Conservation (phyloP, 768 basidiomycete species). For the Tulasnella sp. region DNA sequence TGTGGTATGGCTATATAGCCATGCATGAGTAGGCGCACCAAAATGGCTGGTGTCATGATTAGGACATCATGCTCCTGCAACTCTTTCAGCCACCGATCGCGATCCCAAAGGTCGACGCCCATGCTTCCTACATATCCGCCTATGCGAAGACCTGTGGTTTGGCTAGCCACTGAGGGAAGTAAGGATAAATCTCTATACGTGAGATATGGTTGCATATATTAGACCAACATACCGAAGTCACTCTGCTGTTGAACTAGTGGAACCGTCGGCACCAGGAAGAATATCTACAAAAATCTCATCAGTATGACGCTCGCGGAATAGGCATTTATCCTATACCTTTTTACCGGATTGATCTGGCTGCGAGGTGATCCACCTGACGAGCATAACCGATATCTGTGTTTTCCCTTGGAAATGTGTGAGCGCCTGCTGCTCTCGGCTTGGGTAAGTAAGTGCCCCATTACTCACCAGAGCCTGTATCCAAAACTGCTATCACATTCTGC, state of each 20-base stretch:
- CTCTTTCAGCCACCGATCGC: conserved; percentile 30
- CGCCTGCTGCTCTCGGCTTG: not conserved
- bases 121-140: conserved; percentile 55
- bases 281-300: conserved; percentile 25
- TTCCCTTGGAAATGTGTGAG: conserved; percentile 25
- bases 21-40: conserved; percentile 72
- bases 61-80: conserved; percentile 60
- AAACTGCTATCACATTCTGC: conserved; percentile 46
- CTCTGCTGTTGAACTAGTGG: conserved; percentile 77
- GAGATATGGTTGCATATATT: not conserved
- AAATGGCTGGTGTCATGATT: conserved; percentile 82
- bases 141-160: conserved; percentile 47
- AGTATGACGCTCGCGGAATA: not conserved
- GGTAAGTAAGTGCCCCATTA: conserved; percentile 5
- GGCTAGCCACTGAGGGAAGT: conserved; percentile 18
- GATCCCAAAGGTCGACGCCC: conserved; percentile 15
- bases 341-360: conserved; percentile 39
- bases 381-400: conserved; percentile 47
- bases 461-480: conserved; percentile 37
- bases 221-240: conserved; percentile 41
- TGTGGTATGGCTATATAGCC: conserved; percentile 67
- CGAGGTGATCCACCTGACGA: conserved; percentile 65
- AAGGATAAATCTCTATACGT: no score
- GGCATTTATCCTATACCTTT: conserved; percentile 27
- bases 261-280: conserved; percentile 81